A percentile compares a stretch with the other conserved stretches of the same genome.
Evolutionary conservation across 305 asterid genomes (phyloP).

Genomic region (Fraxinus paxiana): DNA sequence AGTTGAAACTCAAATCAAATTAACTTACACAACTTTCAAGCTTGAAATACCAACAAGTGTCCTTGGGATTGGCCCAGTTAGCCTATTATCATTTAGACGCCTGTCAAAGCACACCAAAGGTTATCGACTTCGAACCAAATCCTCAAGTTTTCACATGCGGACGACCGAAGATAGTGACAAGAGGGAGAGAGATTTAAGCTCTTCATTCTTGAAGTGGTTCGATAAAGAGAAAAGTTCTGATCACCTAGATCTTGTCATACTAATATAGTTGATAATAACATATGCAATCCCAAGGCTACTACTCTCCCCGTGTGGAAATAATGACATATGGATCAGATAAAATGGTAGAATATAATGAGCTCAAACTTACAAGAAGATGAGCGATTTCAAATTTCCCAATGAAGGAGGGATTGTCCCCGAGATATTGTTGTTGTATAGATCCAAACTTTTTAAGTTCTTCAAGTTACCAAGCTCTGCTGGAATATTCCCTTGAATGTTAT

Average conservation of each 20-base stretch:
- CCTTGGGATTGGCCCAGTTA: constrained; percentile 63
- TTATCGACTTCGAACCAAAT: constrained; percentile 9
- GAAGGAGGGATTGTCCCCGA: constrained; percentile 58
- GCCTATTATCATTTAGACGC: constrained; percentile 68
- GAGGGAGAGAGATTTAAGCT: not conserved
- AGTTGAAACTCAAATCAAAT: not conserved
- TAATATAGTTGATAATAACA: not conserved
- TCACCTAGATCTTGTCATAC: not conserved
- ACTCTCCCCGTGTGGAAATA: not conserved
- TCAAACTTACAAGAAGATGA: constrained; percentile 60
- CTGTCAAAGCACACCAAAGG: constrained; percentile 37
- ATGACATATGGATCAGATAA: not conserved
- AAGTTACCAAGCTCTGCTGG: constrained; percentile 64
- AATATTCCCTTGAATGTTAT: constrained; percentile 59
- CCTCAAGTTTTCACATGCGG: not conserved
- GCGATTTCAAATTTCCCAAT: constrained; percentile 56
- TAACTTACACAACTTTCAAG: constrained; percentile 77
- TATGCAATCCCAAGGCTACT: not conserved
- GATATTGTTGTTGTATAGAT: constrained; percentile 67
- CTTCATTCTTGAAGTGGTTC: not conserved
- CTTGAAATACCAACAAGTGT: constrained; percentile 43
- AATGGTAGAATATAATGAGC: not conserved
- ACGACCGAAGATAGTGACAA: not conserved
- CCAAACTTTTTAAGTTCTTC: constrained; percentile 71
- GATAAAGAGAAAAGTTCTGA: not conserved